Evolutionary conservation across 345 rosid species (phyloP).

Genomic region (Noccaea bulbosa): DNA sequence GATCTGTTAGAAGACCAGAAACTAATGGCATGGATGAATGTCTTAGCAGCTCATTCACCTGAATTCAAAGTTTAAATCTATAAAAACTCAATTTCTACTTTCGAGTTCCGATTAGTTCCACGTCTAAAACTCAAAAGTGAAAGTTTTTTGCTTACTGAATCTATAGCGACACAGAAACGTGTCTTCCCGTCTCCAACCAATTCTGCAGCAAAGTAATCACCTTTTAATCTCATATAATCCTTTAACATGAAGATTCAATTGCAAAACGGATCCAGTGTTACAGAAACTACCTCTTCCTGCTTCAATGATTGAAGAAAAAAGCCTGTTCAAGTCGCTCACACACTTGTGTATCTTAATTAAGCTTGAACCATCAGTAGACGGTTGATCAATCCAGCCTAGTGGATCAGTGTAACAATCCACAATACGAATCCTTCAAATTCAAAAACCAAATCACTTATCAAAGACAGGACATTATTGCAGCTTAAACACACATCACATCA

Average conservation of each 20-base stretch:
- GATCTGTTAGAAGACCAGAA: slow-evolving; percentile 67
- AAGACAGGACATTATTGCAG: background rate
- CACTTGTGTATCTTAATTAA: slow-evolving; percentile 46
- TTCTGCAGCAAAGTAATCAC: slow-evolving; percentile 50
- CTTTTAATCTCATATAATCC: slow-evolving; percentile 23
- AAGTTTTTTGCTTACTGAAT: slow-evolving; percentile 59
- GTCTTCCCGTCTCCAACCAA: slow-evolving; percentile 64
- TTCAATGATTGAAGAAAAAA: slow-evolving; percentile 63
- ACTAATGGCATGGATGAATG: slow-evolving; percentile 62
- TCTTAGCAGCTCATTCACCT: slow-evolving; percentile 80
- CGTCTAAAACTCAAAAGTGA: background rate
- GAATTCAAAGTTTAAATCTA: slow-evolving; percentile 21
- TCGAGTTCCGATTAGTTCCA: background rate
- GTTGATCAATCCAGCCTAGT: slow-evolving; percentile 73
- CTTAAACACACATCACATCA: background rate
- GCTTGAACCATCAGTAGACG: slow-evolving; percentile 44
- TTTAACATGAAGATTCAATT: background rate
- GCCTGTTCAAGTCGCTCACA: slow-evolving; percentile 64
- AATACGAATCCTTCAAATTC: slow-evolving; percentile 64
- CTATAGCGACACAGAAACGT: slow-evolving; percentile 76
- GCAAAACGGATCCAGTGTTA: background rate
- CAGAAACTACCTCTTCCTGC: slow-evolving; percentile 63
- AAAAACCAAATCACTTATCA: background rate
- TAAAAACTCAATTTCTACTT: slow-evolving; percentile 26
- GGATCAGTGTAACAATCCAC: slow-evolving; percentile 93